Base-by-base conservation (phyloP, 1,139 yeast species). In the Saccharomyces hybrid region DNA sequence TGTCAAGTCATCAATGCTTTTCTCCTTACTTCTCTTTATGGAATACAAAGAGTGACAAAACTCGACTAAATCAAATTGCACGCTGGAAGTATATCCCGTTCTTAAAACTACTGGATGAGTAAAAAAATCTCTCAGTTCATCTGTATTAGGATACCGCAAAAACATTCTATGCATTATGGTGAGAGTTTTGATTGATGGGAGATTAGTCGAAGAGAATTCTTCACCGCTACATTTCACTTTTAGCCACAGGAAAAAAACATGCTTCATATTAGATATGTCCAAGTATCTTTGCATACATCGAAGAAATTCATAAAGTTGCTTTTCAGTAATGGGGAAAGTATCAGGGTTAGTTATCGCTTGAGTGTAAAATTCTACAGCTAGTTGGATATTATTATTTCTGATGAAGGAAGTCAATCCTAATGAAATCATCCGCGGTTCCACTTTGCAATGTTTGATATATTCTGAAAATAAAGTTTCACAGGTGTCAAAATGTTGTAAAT, bases 341-440 rank as follows among this genome's bases (percentile, higher is more conserved):
- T 67, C 69, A 34, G 60, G 62, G 56, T 65, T 62, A n/a, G 60
- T 57, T 52, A 67, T 48, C 14, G 65, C 58, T 47, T 68, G 69
- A 3, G 58, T 56, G 52, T 59, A 69, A 53, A 68, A 67, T 52
- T 67, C 70, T 51, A 63, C 66, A 13, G 70, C 70, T 23, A 65
- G 55, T 46, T 62, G 65, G 34, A 62, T 49, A 51, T 68, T 66
- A 29, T 61, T 61, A 50, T 61, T 63, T 50, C 59, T 59, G 14
- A 67, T 56, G 51, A 67, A 63, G 3, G 70, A 59, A 41, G 60
- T 57, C 23, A 69, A 56, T 2, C 70, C 71, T n/a, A 64, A 49
- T 16, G 58, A 51, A 9, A 66, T 55, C 11, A 63, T 54, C 2
- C 52, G 52, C 3, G 68, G 55, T 29, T 60, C 57, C 27, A 62